These are phyloP conservation scores for Didymella pinodella DNA, from an alignment of 2,329 filamentous ascomycete genomes.

Conservation along the genomic window DNA sequence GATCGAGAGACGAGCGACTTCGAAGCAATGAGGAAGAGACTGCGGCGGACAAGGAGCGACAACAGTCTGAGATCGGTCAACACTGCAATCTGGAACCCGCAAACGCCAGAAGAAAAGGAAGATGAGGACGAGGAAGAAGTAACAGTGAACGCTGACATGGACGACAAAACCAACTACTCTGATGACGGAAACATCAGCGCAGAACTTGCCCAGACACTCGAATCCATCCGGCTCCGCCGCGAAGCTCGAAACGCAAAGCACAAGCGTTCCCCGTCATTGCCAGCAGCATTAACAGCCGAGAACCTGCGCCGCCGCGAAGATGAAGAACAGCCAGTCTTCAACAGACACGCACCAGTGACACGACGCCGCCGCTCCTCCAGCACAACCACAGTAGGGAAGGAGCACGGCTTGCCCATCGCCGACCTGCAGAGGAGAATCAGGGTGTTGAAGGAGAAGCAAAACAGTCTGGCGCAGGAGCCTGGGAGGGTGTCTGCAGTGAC, in stretches of 20 bases:
- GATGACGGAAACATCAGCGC: neutral
- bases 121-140: neutral
- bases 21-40: slow-evolving; percentile 1
- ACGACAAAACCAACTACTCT: slow-evolving; percentile 1
- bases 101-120: neutral
- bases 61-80: slow-evolving; percentile 24
- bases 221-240: slow-evolving; percentile 1
- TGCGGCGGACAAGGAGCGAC: slow-evolving; percentile 13
- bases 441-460: neutral
- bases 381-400: neutral
- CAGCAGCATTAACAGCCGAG: neutral
- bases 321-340: neutral
- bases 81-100: slow-evolving; percentile 17
- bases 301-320: neutral
- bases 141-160: neutral
- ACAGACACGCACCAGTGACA: neutral
- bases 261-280: neutral
- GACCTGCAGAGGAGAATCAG: slow-evolving; percentile 2
- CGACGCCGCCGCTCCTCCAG: slow-evolving; percentile 1
- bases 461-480: neutral
- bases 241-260: neutral
- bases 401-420: neutral
- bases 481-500: too few relatives aligned
- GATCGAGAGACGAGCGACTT: slow-evolving; percentile 2
- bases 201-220: slow-evolving; percentile 1